Conservation (phyloP, 164 flowering plant species). For the Paratinospora sagittata region DNA sequence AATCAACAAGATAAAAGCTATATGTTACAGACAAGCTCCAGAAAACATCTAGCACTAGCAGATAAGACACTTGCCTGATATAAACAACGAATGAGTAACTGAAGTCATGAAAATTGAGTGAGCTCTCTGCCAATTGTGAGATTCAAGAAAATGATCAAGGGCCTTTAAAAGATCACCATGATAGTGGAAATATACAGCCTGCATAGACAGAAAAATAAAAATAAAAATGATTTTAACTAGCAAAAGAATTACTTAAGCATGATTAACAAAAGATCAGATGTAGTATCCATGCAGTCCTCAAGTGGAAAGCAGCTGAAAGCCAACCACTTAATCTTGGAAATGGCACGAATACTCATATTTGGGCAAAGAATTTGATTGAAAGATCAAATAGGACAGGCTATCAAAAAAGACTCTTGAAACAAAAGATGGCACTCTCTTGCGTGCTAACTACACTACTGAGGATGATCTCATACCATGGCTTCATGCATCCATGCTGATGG, state of each 20-base stretch:
- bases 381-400: too few species aligned
- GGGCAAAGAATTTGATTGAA: too few species aligned
- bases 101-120: constrained; percentile 80
- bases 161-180: constrained; percentile 57
- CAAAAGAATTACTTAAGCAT: neutral
- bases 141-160: constrained; percentile 68
- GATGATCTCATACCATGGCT: constrained; percentile 61
- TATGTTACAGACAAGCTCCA: neutral
- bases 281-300: neutral
- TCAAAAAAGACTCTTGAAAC: neutral
- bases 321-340: too few species aligned
- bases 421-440: neutral
- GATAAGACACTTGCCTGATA: constrained; percentile 49
- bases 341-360: too few species aligned
- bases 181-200: constrained; percentile 78
- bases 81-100: constrained; percentile 67
- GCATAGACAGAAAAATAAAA: constrained; percentile 25
- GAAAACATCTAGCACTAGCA: neutral
- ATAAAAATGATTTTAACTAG: neutral
- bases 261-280: neutral
- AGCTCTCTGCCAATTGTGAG: constrained; percentile 85
- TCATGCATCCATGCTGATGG: constrained; percentile 90
- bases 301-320: too few species aligned
- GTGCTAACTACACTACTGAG: neutral
- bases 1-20: neutral